Evolutionary conservation across 1,139 yeast genomes (phyloP), one percentile per base, ranked within the genome.

Genomic region (Suhomyces guaymorum): DNA sequence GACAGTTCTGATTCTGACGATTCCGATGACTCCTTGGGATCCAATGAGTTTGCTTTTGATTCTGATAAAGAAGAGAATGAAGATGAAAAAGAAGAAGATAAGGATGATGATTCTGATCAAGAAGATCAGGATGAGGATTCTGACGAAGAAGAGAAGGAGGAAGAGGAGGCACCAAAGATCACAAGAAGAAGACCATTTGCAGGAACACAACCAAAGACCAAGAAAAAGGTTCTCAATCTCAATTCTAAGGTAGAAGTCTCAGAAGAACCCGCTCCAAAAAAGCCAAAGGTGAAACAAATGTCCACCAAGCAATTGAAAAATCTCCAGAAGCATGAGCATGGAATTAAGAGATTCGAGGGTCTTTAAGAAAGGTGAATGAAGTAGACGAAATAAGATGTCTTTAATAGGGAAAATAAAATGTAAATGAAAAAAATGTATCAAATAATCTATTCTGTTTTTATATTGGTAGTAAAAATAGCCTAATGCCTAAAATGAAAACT

Each of bases 331-430:
- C 80, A 74, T 34, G 80, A 78, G 40, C 85, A 81, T 44, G 90
- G 92, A 0, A 83, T 84, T 36, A 67, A 75, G 26, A 72, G 63
- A 42, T 82, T 82, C 47, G 88, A 81, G n/a, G 88, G 72, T 33
- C 59, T 81, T 37, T 80, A 62, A 28, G 45, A 16, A 9, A 26
- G 11, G 1, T 9, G 23, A 9, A 11, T 23, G 25, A 13, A 23
- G 8, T 15, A 12, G n/a, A 21, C 12, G 5, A n/a, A n/a, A n/a
- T n/a, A n/a, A n/a, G n/a, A n/a, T n/a, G n/a, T n/a, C n/a, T n/a
- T n/a, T n/a, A n/a, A n/a, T n/a, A n/a, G n/a, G n/a, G n/a, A n/a
- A n/a, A n/a, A n/a, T n/a, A n/a, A n/a, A n/a, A n/a, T n/a, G n/a
- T n/a, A n/a, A n/a, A n/a, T n/a, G n/a, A n/a, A n/a, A n/a, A n/a